These are phyloP conservation scores for Malus asiatica DNA, from an alignment of 306 rosid species.

Conservation along the genomic window DNA sequence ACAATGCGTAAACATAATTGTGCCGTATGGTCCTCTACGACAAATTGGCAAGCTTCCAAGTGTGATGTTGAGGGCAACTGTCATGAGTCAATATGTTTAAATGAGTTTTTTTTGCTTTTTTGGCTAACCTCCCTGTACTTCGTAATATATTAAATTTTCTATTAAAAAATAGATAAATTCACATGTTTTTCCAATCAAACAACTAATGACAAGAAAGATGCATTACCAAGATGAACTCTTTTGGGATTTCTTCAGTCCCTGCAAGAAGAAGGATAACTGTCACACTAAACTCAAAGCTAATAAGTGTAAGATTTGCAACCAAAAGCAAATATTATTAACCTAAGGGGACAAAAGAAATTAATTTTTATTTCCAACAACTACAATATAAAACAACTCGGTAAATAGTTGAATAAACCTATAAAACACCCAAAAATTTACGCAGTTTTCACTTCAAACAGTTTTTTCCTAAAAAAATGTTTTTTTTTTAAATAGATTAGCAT, in stretches of 20 bases:
- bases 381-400: background rate
- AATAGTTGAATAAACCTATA: background rate
- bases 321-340: background rate
- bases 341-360: background rate
- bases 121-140: background rate
- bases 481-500: background rate
- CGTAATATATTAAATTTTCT: background rate
- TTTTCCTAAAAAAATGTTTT: background rate
- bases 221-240: slow-evolving; percentile 69
- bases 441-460: background rate
- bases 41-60: slow-evolving; percentile 87
- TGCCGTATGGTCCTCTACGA: slow-evolving; percentile 65
- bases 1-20: slow-evolving; percentile 87
- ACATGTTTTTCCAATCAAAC: slow-evolving; percentile 7
- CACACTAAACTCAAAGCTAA: background rate
- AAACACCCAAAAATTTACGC: background rate
- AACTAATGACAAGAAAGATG: slow-evolving; percentile 2
- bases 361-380: background rate
- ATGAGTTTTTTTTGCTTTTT: slow-evolving; percentile 1
- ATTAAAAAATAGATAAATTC: background rate
- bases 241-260: slow-evolving; percentile 78
- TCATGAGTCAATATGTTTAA: slow-evolving; percentile 24
- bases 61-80: slow-evolving; percentile 85
- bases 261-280: slow-evolving; percentile 36
- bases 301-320: background rate